Percentiles rank a stretch among this genome's conserved stretches.
phyloP scores from a whole-genome alignment of 257 asterid species.

The Penstemon newberryi region DNA sequence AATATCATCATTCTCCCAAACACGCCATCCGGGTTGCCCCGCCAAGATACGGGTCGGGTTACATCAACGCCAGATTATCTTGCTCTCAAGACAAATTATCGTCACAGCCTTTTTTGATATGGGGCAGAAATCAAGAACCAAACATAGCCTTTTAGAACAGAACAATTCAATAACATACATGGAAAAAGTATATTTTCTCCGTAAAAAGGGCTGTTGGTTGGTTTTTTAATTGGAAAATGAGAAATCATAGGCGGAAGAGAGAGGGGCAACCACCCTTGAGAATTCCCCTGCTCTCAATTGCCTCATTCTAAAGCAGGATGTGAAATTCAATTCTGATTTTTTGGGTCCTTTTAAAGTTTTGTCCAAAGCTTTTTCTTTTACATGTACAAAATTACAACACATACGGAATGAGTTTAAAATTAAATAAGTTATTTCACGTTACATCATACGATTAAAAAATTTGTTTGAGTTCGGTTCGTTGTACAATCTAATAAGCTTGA shows the following conservation, averaged over 20 bases:
- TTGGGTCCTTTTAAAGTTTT: too few relatives aligned
- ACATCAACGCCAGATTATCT: neutral
- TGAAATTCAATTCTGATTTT: too few relatives aligned
- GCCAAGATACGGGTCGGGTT: slow-evolving; percentile 35
- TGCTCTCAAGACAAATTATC: slow-evolving; percentile 2
- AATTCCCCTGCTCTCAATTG: slow-evolving; percentile 28
- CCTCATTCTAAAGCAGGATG: neutral
- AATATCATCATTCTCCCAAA: neutral
- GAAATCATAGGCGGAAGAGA: slow-evolving; percentile 30
- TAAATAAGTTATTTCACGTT: too few relatives aligned
- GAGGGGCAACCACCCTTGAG: slow-evolving; percentile 40
- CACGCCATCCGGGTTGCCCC: slow-evolving; percentile 33
- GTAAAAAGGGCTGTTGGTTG: slow-evolving; percentile 31
- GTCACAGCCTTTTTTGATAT: slow-evolving; percentile 28
- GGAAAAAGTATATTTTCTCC: too few relatives aligned
- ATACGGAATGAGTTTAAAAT: too few relatives aligned
- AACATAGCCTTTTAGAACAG: too few relatives aligned
- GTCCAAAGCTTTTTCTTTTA: too few relatives aligned
- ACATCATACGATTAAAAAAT: too few relatives aligned
- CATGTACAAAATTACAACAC: too few relatives aligned
- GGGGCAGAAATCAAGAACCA: neutral
- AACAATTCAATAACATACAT: too few relatives aligned
- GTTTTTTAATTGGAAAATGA: neutral
- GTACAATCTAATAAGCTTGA: too few relatives aligned
- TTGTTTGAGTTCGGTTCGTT: too few relatives aligned